Evolutionary conservation across 495 filamentous ascomycete species (phyloP).

Genomic region (Extremus antarcticus): DNA sequence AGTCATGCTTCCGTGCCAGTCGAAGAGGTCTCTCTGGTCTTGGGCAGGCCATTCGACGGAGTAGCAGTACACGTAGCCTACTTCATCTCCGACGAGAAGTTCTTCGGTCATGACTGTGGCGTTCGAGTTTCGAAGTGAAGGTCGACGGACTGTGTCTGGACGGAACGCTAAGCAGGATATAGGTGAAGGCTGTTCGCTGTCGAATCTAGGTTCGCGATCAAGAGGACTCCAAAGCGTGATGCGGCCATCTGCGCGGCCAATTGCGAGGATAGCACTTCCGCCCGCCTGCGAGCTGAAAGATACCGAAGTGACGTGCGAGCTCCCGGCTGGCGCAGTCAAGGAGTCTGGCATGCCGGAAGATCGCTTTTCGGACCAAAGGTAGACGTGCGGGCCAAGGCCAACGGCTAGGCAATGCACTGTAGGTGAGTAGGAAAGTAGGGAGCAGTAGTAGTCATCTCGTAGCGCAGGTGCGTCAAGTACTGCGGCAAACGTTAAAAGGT

Average conservation of each 20-base stretch:
- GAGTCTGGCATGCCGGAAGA: constrained; percentile 38
- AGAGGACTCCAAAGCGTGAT: constrained; percentile 51
- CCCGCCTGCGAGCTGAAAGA: constrained; percentile 79
- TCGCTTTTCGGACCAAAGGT: constrained; percentile 74
- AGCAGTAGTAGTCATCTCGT: constrained; percentile 93
- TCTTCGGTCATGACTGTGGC: constrained; percentile 54
- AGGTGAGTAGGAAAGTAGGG: constrained; percentile 72
- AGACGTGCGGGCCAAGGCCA: constrained; percentile 69
- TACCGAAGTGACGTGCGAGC: constrained; percentile 63
- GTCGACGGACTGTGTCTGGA: constrained; percentile 35
- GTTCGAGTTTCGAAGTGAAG: constrained; percentile 20
- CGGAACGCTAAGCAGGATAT: constrained; percentile 69
- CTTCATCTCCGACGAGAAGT: constrained; percentile 77
- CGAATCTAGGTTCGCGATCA: constrained; percentile 56
- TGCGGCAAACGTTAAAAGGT: neutral
- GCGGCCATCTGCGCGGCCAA: constrained; percentile 63
- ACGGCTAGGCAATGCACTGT: constrained; percentile 69
- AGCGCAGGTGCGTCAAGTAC: constrained; percentile 82
- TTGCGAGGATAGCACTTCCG: constrained; percentile 68
- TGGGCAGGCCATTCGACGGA: constrained; percentile 70
- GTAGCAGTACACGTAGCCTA: constrained; percentile 81
- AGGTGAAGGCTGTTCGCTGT: constrained; percentile 54
- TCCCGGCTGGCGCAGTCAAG: constrained; percentile 20
- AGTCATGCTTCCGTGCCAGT: constrained; percentile 68
- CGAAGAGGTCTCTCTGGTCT: constrained; percentile 35